Evolutionary conservation across 352 stramenopile species (phyloP).

Genomic region (Phytopythium oedochilum): DNA sequence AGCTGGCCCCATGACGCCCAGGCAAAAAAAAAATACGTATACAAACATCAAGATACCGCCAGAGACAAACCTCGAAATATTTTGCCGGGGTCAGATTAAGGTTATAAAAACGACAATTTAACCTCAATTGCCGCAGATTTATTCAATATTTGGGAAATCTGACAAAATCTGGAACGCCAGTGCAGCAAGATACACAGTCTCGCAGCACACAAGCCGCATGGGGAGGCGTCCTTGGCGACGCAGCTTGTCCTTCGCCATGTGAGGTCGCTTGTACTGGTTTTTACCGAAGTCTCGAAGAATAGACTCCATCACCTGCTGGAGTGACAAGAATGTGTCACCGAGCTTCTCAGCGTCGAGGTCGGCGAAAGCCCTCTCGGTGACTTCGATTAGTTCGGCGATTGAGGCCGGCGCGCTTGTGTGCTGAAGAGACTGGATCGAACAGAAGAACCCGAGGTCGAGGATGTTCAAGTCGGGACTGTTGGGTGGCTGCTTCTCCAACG

Average conservation of each 20-base stretch:
- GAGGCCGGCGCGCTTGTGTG: neutral
- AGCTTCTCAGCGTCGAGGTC: neutral
- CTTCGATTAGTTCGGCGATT: neutral
- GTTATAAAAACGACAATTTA: neutral
- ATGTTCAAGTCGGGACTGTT: conserved; percentile 6
- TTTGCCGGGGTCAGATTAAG: neutral
- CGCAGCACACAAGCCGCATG: neutral
- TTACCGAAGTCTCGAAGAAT: neutral
- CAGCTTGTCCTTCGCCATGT: conserved; percentile 2
- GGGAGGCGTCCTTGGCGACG: neutral
- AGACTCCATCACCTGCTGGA: neutral
- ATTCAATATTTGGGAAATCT: neutral
- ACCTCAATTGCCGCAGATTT: neutral
- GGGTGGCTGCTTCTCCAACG: neutral
- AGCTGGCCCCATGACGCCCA: neutral
- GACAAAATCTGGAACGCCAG: conserved; percentile 1
- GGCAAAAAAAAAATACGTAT: neutral
- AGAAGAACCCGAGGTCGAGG: conserved; percentile 6
- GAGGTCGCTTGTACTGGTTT: neutral
- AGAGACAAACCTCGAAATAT: neutral
- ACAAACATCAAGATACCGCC: neutral
- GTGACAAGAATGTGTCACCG: conserved; percentile 1
- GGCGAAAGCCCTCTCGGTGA: neutral
- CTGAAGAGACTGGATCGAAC: neutral
- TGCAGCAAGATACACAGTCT: neutral